Evolutionary conservation across 306 rosid species (phyloP).

Genomic region (Acacia melanoxylon): DNA sequence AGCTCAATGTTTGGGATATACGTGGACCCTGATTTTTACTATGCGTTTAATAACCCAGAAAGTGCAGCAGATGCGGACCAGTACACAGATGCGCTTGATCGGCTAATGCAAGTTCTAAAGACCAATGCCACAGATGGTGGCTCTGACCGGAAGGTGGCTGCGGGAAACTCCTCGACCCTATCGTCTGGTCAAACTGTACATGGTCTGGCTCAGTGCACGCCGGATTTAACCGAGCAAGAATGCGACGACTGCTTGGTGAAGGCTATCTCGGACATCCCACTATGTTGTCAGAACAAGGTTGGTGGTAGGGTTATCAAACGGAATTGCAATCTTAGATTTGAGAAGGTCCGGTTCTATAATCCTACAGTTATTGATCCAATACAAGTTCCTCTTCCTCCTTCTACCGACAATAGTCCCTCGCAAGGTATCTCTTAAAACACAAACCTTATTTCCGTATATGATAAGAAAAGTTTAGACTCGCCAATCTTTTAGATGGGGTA

Average conservation of each 20-base stretch:
- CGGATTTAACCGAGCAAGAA: not conserved
- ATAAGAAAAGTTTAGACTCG: not conserved
- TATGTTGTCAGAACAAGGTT: not conserved
- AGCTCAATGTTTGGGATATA: not conserved
- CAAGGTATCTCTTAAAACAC: not conserved
- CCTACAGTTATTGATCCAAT: not conserved
- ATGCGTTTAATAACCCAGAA: not conserved
- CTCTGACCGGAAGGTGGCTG: not conserved
- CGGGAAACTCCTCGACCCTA: not conserved
- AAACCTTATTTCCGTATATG: not conserved
- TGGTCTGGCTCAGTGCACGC: not conserved
- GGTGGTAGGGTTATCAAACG: conserved; percentile 8
- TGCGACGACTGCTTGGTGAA: not conserved
- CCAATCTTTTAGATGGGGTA: not conserved
- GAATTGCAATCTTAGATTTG: conserved; percentile 31
- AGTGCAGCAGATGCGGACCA: not conserved
- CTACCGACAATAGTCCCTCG: not conserved
- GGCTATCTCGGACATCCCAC: not conserved
- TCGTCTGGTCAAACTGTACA: not conserved
- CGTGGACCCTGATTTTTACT: not conserved
- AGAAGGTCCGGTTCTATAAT: not conserved
- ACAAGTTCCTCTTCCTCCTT: not conserved
- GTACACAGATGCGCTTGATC: not conserved
- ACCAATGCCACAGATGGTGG: not conserved
- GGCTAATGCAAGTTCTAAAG: not conserved